Percentiles rank a stretch among this genome's conserved stretches.
Evolutionary conservation across 1,284 basidiomycete species (phyloP).

Genomic region (Cutaneotrichosporon sp.): DNA sequence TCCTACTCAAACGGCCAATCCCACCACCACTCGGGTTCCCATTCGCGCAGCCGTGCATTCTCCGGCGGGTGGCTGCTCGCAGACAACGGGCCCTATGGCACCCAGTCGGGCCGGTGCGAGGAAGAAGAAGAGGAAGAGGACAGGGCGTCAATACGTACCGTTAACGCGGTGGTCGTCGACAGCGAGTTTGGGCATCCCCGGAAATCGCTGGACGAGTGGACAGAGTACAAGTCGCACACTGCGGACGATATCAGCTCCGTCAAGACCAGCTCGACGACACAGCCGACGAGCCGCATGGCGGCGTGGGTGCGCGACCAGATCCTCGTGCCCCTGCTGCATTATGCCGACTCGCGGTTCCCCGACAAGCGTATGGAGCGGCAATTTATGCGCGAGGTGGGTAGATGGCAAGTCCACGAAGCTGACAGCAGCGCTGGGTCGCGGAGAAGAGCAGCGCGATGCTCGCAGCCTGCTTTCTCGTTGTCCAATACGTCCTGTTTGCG

Average conservation of each 20-base stretch:
- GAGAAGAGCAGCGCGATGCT: slow-evolving; percentile 13
- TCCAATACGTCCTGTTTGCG: slow-evolving; percentile 37
- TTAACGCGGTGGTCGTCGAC: slow-evolving; percentile 2
- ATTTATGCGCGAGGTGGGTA: slow-evolving; percentile 39
- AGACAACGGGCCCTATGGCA: neutral
- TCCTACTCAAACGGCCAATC: too few relatives aligned
- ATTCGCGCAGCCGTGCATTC: too few relatives aligned
- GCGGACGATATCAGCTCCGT: neutral
- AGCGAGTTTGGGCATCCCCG: neutral
- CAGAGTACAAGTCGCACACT: neutral
- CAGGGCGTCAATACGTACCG: neutral
- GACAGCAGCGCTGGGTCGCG: slow-evolving; percentile 26
- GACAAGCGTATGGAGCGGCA: slow-evolving; percentile 40
- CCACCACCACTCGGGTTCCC: too few relatives aligned
- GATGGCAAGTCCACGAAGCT: neutral
- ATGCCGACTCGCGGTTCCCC: slow-evolving; percentile 40
- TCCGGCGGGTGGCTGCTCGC: slow-evolving; percentile 3
- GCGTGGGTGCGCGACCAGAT: neutral
- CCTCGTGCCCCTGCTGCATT: slow-evolving; percentile 22
- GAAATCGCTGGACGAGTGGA: neutral
- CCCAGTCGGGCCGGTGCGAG: neutral
- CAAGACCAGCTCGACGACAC: neutral
- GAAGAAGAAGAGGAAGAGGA: neutral
- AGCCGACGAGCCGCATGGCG: neutral
- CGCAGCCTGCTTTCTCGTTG: slow-evolving; percentile 34